Conservation (phyloP, 2,329 filamentous ascomycete species). For the Hortaea werneckii region DNA sequence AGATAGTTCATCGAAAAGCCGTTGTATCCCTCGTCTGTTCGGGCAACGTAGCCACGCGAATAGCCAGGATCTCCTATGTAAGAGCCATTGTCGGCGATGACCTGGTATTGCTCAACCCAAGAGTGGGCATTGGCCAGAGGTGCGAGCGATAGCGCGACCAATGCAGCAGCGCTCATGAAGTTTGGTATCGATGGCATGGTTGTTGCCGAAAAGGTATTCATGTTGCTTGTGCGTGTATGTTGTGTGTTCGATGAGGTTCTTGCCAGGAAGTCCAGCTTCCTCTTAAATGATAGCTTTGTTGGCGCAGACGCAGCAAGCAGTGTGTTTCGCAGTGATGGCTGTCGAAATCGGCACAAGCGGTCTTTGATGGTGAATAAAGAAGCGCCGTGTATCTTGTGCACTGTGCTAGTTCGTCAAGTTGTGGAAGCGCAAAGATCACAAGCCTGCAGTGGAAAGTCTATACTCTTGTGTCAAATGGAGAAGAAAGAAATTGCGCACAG, state of each 20-base stretch:
- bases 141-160: slow-evolving; percentile 17
- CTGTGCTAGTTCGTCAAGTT: background rate
- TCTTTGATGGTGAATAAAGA: background rate
- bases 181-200: too few species aligned
- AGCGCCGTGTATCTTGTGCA: background rate
- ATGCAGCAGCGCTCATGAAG: background rate
- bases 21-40: slow-evolving; percentile 45
- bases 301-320: background rate
- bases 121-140: slow-evolving; percentile 49
- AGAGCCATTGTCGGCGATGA: slow-evolving; percentile 62
- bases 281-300: background rate
- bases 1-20: slow-evolving; percentile 48
- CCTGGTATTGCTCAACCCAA: slow-evolving; percentile 70
- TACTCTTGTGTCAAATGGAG: background rate
- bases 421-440: background rate
- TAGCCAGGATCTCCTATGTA: slow-evolving; percentile 64
- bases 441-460: background rate
- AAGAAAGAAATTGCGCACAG: slow-evolving; percentile 4
- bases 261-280: slow-evolving; percentile 3
- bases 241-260: background rate
- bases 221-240: slow-evolving; percentile 1
- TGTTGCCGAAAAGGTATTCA: slow-evolving; percentile 2
- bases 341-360: background rate
- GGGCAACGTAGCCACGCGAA: slow-evolving; percentile 57
- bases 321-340: background rate